Conservation (phyloP, 768 basidiomycete genomes). For the Agrocybe praecox region DNA sequence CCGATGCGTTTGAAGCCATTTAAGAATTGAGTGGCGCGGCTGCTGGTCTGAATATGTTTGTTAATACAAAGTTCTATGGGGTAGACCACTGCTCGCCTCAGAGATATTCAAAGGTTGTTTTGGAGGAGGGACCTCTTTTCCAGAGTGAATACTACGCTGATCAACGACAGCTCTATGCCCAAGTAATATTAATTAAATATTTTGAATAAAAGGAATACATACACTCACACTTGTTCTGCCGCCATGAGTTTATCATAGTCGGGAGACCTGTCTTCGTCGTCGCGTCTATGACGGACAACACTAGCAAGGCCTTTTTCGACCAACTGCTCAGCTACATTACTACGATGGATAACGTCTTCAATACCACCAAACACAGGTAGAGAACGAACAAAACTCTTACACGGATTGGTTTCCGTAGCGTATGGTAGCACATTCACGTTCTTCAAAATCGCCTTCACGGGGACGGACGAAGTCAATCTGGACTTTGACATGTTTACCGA, state of each 20-base stretch:
- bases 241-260: conserved; percentile 96
- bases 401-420: conserved; percentile 80
- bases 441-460: conserved; percentile 90
- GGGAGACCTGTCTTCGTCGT: conserved; percentile 94
- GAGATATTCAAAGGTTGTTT: conserved; percentile 90
- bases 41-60: conserved; percentile 48
- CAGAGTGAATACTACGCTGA: conserved; percentile 84
- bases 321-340: conserved; percentile 90
- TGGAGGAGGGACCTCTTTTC: conserved; percentile 81
- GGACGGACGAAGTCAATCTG: conserved; percentile 90
- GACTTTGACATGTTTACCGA: conserved; percentile 87
- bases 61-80: not conserved
- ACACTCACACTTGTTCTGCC: conserved; percentile 85
- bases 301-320: conserved; percentile 92
- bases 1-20: conserved; percentile 91
- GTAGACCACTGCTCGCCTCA: conserved; percentile 55
- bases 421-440: conserved; percentile 89
- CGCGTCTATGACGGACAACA: conserved; percentile 88
- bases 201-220: not conserved
- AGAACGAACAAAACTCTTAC: conserved; percentile 46
- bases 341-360: conserved; percentile 26
- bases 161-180: conserved; percentile 71
- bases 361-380: not conserved
- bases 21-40: conserved; percentile 85
- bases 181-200: not conserved